Percentiles rank a stretch among this genome's conserved stretches.
Conservation (phyloP, 2,329 filamentous ascomycete species). For the Fusarium illudens region DNA sequence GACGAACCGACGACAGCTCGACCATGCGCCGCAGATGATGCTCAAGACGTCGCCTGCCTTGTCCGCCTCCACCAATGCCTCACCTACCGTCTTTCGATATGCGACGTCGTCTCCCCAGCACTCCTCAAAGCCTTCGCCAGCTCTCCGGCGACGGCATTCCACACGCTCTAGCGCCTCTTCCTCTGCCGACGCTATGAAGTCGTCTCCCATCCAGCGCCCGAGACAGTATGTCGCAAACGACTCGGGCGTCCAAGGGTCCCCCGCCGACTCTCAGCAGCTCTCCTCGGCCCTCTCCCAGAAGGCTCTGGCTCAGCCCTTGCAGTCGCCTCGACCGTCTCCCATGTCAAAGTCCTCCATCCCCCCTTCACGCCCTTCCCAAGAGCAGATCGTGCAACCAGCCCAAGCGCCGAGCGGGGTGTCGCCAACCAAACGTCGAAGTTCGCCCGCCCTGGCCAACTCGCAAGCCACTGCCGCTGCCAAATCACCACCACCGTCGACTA, state of each 20-base stretch:
- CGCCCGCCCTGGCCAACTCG: constrained; percentile 40
- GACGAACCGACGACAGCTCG: constrained; percentile 35
- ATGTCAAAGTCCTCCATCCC: constrained; percentile 19
- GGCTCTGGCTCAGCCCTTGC: constrained; percentile 24
- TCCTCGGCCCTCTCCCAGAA: constrained; percentile 37
- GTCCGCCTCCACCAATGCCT: constrained; percentile 61
- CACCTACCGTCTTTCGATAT: constrained; percentile 56
- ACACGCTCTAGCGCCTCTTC: constrained; percentile 35
- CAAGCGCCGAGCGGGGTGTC: constrained; percentile 41
- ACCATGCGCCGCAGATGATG: constrained; percentile 64
- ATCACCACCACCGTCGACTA: constrained; percentile 50
- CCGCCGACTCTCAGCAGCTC: constrained; percentile 28
- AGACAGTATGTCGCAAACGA: constrained; percentile 40
- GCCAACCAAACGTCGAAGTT: constrained; percentile 47
- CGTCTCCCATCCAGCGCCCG: constrained; percentile 37
- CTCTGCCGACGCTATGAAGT: constrained; percentile 39
- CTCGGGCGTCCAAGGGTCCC: constrained; percentile 31
- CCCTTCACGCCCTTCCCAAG: constrained; percentile 28
- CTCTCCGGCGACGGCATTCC: constrained; percentile 40
- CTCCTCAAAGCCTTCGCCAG: constrained; percentile 39
- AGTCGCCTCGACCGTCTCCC: constrained; percentile 32
- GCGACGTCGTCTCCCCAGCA: constrained; percentile 42
- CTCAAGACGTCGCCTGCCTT: constrained; percentile 66
- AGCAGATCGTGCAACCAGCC: constrained; percentile 19
- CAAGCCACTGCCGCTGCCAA: constrained; percentile 41